Conservation (phyloP, 805 yeast genomes). For the Ogataea salicorniae region DNA sequence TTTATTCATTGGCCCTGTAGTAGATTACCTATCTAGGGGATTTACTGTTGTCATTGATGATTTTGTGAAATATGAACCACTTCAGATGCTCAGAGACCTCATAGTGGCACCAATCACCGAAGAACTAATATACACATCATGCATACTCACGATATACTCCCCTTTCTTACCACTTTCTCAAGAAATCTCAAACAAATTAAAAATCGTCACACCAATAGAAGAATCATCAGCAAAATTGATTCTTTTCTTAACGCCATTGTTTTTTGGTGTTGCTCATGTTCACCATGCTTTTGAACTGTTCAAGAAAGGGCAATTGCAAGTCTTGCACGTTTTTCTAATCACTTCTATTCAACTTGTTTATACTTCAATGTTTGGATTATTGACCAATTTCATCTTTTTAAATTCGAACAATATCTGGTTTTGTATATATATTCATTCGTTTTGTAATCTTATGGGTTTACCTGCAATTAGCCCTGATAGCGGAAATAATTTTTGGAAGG, state of each 20-base stretch:
- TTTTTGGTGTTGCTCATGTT: slow-evolving; percentile 74
- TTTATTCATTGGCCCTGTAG: slow-evolving; percentile 46
- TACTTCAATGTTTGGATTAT: slow-evolving; percentile 67
- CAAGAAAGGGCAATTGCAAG: slow-evolving; percentile 20
- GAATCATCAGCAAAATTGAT: slow-evolving; percentile 6
- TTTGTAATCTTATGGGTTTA: slow-evolving; percentile 69
- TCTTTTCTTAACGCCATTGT: slow-evolving; percentile 47
- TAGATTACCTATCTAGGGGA: slow-evolving; percentile 30
- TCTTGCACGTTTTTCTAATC: slow-evolving; percentile 31
- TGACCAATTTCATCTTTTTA: slow-evolving; percentile 54
- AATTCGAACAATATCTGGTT: slow-evolving; percentile 51
- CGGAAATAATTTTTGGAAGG: slow-evolving; percentile 20
- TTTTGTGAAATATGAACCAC: neutral
- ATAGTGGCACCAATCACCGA: slow-evolving; percentile 75
- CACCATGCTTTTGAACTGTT: slow-evolving; percentile 62
- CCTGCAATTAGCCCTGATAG: slow-evolving; percentile 36
- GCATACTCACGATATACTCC: slow-evolving; percentile 30
- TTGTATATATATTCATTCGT: slow-evolving; percentile 51
- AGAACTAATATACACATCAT: slow-evolving; percentile 63
- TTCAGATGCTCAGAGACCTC: slow-evolving; percentile 49
- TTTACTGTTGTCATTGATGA: slow-evolving; percentile 2
- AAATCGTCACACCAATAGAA: neutral
- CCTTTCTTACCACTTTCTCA: slow-evolving; percentile 19
- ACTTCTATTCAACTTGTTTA: slow-evolving; percentile 52
- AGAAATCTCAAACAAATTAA: too few relatives aligned